Base-by-base conservation (phyloP, 441 rosid genomes). In the Erysimum pusillum region DNA sequence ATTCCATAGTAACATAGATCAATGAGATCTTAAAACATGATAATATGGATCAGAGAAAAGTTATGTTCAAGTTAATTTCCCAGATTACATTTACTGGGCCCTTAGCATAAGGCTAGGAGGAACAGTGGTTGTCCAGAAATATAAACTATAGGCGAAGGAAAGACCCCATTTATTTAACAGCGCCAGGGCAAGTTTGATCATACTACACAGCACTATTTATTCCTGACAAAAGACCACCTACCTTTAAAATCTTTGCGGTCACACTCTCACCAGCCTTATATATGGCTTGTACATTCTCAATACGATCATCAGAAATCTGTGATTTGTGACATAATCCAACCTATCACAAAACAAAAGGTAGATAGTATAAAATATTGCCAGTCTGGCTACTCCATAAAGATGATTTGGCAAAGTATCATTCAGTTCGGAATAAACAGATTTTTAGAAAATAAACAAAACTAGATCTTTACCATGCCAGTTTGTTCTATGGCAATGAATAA, bases 271-370 rank as follows among this genome's bases (percentile, higher is more conserved):
- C 94, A 17, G 97, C 90, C 83, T 75, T 81, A 82, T 85, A 89
- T 69, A 63, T 89, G 63, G 83, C 71, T 80, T 86, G 89, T 36
- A 93, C 74, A 57, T 87, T 85, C 79, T 86, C 88, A 42, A 89
- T 66, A 36, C 38, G 89, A 66, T 87, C 89, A 69, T 89, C 97
- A 5, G 92, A 81, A 74, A 93, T 85, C 85, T 96, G 87, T 3
- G 98, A 90, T 64, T 83, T 80, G 79, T 96, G 98, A 78, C 97
- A 96, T 61, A 93, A 85, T 67, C 99, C 99, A 83, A 91, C 98
- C 99, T 96, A 81, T 18, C 63, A 76, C 45, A 76, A 60, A 63
- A 45, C 41, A 74, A 64, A 75, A 66, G 73, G 67, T n/a, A 35
- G 12, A 48, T 53, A 17, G 28, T 2, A 58, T 36, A 46, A 51